Conservation (phyloP, 495 filamentous ascomycete species). For the Chlorociboria aeruginascens region DNA sequence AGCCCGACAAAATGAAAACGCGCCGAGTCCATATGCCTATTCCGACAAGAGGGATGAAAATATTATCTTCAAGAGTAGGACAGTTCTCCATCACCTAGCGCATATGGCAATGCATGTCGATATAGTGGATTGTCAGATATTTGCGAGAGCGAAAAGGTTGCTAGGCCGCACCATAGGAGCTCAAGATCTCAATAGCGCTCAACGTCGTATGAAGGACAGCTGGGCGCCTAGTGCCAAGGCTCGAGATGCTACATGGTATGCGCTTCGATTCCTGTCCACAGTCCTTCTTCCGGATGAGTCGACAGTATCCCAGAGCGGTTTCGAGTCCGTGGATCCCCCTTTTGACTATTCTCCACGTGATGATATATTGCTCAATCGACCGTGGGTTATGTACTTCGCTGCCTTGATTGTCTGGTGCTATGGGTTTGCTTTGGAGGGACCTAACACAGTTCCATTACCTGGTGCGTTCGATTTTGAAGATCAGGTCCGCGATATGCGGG, state of each 20-base stretch:
- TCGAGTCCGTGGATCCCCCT: conserved; percentile 4
- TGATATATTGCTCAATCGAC: conserved; percentile 81
- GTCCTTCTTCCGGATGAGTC: conserved; percentile 52
- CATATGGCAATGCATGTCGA: conserved; percentile 99
- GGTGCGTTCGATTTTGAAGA: conserved; percentile 45
- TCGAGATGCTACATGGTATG: conserved; percentile 88
- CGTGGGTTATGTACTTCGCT: conserved; percentile 96
- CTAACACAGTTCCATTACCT: conserved; percentile 41
- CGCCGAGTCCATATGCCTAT: conserved; percentile 27
- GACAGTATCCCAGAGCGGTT: background rate
- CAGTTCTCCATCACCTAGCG: conserved; percentile 82
- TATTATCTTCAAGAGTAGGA: conserved; percentile 73
- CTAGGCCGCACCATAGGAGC: conserved; percentile 77
- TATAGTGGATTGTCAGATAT: conserved; percentile 95
- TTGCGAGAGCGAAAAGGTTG: conserved; percentile 72
- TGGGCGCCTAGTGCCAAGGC: conserved; percentile 92
- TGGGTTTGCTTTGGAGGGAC: conserved; percentile 81
- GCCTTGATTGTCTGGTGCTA: conserved; percentile 91
- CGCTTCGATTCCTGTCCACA: conserved; percentile 71
- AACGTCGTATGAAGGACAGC: conserved; percentile 71
- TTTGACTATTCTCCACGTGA: conserved; percentile 67
- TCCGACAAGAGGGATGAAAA: conserved; percentile 50
- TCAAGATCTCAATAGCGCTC: conserved; percentile 67
- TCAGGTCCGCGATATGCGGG: conserved; percentile 65
- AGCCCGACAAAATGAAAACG: conserved; percentile 26